phyloP scores from a whole-genome alignment of 352 stramenopile genomes.

The Pythium coloratum region DNA sequence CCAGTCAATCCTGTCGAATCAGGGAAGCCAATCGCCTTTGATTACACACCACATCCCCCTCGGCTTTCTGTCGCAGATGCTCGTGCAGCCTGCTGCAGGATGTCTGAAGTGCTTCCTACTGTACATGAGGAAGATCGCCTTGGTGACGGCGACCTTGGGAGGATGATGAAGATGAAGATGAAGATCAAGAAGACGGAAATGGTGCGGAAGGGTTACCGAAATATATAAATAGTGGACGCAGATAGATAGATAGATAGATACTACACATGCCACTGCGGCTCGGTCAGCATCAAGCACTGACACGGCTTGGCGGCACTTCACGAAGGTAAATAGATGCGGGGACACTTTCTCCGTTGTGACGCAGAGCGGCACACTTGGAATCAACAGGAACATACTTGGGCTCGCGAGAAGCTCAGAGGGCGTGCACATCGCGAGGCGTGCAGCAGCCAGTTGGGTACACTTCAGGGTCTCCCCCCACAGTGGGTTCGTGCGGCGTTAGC shows the following conservation, averaged over 20 bases:
- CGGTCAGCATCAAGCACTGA: neutral
- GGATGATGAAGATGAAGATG: neutral
- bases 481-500: conserved; percentile 17
- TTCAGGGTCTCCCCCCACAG: neutral
- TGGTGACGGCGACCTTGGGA: neutral
- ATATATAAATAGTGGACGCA: neutral
- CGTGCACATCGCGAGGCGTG: neutral
- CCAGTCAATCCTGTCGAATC: no score
- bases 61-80: no score
- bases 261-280: neutral
- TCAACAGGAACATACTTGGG: conserved; percentile 2
- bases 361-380: neutral
- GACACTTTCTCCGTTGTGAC: neutral
- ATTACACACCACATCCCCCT: no score
- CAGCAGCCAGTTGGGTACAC: conserved; percentile 5
- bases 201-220: no score
- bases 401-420: neutral
- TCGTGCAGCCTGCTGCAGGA: no score
- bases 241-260: conserved; percentile 4
- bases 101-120: no score
- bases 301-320: neutral
- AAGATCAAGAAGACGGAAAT: neutral
- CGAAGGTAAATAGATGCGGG: conserved; percentile 1
- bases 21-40: no score
- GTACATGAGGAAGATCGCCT: no score